Evolutionary conservation across 2,329 filamentous ascomycete species (phyloP).

Genomic region (Knufia petricola): DNA sequence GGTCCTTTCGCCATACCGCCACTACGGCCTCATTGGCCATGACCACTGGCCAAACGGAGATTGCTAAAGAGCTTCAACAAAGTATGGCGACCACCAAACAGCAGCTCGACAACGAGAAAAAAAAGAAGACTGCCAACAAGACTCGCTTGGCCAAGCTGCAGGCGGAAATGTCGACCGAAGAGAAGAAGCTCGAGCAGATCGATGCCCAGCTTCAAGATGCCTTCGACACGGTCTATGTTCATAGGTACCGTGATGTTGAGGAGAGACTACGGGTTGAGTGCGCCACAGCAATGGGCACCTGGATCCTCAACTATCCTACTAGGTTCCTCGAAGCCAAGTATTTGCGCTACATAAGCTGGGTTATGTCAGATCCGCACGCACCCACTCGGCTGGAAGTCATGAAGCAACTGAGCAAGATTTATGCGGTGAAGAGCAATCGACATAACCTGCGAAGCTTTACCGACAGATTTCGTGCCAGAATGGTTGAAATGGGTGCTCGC

Average conservation of each 20-base stretch:
- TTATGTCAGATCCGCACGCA: slow-evolving; percentile 71
- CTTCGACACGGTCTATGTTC: slow-evolving; percentile 87
- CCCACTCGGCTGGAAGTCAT: slow-evolving; percentile 75
- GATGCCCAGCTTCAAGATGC: slow-evolving; percentile 70
- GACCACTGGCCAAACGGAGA: slow-evolving; percentile 63
- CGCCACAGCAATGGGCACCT: slow-evolving; percentile 72
- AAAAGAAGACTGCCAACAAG: slow-evolving; percentile 66
- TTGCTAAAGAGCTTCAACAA: slow-evolving; percentile 61
- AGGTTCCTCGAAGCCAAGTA: slow-evolving; percentile 86
- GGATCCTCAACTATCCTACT: slow-evolving; percentile 77
- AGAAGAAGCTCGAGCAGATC: slow-evolving; percentile 58
- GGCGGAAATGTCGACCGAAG: slow-evolving; percentile 59
- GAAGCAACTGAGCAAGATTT: slow-evolving; percentile 69
- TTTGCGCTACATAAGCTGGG: slow-evolving; percentile 89
- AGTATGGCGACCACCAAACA: slow-evolving; percentile 67
- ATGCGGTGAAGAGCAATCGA: slow-evolving; percentile 70
- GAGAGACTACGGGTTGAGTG: slow-evolving; percentile 81
- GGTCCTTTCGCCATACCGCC: slow-evolving; percentile 88
- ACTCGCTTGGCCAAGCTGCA: slow-evolving; percentile 64
- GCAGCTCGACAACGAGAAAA: slow-evolving; percentile 67
- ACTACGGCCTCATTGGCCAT: slow-evolving; percentile 76
- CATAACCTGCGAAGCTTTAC: slow-evolving; percentile 76
- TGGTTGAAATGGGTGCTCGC: slow-evolving; percentile 85
- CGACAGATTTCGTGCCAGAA: slow-evolving; percentile 73
- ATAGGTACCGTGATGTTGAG: slow-evolving; percentile 91